Evolutionary conservation across 768 basidiomycete species (phyloP).

Genomic region (Tricholoma sp.): DNA sequence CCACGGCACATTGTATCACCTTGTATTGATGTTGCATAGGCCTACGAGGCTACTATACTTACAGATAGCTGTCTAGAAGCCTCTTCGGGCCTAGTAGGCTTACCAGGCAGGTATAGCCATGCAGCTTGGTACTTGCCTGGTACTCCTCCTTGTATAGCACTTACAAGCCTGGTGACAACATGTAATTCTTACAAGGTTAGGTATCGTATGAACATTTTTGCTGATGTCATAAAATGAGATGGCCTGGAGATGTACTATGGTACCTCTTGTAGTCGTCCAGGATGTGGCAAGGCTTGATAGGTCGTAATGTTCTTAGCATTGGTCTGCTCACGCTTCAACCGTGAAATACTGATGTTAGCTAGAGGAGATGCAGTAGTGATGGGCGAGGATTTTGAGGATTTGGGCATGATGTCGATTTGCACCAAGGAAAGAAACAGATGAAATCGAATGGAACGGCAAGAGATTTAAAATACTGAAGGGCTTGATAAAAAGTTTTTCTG

Average conservation of each 20-base stretch:
- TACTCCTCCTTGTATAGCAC: too few relatives aligned
- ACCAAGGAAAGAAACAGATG: too few relatives aligned
- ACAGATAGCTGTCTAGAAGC: too few relatives aligned
- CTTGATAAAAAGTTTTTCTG: neutral
- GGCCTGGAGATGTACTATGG: neutral
- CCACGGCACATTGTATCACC: too few relatives aligned
- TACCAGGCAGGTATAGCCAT: too few relatives aligned
- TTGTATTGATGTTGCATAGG: too few relatives aligned
- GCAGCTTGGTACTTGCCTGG: too few relatives aligned
- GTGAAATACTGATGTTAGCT: neutral
- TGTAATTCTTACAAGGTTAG: too few relatives aligned
- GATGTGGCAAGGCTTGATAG: neutral
- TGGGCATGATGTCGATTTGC: neutral
- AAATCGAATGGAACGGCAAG: neutral
- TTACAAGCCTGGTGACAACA: too few relatives aligned
- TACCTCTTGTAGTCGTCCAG: neutral
- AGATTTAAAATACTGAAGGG: neutral
- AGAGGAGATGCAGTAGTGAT: neutral
- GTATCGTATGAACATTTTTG: too few relatives aligned
- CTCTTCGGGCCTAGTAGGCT: too few relatives aligned
- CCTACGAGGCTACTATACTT: too few relatives aligned
- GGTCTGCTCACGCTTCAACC: neutral
- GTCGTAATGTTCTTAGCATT: neutral
- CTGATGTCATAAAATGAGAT: neutral
- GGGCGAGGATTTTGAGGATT: neutral